Base-by-base conservation (phyloP, 2,329 filamentous ascomycete species). In the Phialophora verrucosa region DNA sequence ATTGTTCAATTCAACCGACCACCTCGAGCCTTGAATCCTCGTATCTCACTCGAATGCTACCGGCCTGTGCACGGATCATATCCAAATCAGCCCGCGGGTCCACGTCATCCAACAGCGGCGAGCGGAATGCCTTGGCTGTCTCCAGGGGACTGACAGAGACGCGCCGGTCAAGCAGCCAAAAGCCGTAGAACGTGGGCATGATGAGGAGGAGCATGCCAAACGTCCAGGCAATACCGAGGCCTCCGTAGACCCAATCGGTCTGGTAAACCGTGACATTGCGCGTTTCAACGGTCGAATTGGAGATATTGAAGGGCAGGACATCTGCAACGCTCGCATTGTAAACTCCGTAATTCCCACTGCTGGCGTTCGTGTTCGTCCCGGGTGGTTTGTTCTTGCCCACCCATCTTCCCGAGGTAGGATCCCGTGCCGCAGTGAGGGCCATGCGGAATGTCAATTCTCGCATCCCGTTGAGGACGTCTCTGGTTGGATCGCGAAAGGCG, bases 101-200 rank as follows among this genome's bases (percentile, higher is more conserved):
- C 7, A 49, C 32, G 32, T 54, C 50, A 17, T 44, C 25, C 29
- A 69, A 51, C 47, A 69, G 23, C 20, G 68, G 67, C 31, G 68
- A 67, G 35, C 54, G 49, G 29, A 70, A 69, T 14, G 68, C 68
- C 51, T 70, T 70, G 20, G 59, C 68, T 12, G 61, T 69, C 53
- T 70, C 67, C 6, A 70, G 25, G 20, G 68, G 68, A 61, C 63
- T 67, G 27, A 70, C 38, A 17, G 67, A 55, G n/a, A 65, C 50
- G 4, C 17, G 49, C 17, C 68, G 25, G 4, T 67, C 68, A 14
- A 69, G 53, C 20, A 64, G 38, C 59, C 63, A 67, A 47, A 74
- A 59, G 65, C 63, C 67, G 23, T 60, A 17, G 62, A 72, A 74
- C 2, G 51, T 63, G 3, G 65, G 57, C 8, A 55, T 12, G 25